These are phyloP conservation scores for Syzygium aqueum DNA, from an alignment of 345 rosid species.

Conservation along the genomic window DNA sequence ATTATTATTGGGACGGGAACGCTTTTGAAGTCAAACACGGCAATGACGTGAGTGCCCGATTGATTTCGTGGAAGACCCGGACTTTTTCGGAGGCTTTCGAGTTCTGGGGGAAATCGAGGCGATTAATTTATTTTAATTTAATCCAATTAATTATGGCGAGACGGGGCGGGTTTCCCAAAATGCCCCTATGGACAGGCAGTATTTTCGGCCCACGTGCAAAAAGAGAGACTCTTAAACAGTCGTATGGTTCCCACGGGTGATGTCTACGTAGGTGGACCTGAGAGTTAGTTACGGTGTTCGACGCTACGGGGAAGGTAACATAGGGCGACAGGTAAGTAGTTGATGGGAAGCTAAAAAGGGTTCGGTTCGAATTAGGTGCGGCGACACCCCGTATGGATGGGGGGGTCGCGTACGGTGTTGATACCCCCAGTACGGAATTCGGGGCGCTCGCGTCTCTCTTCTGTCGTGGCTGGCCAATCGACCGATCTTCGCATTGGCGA, in stretches of 20 bases:
- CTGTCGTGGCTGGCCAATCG: fast-evolving
- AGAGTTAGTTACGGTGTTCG: background rate
- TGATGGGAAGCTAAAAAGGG: too few relatives aligned
- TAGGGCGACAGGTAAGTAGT: background rate
- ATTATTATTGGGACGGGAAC: background rate
- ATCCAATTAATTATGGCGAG: background rate
- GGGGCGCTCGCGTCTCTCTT: background rate
- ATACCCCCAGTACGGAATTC: background rate
- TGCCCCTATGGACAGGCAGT: background rate
- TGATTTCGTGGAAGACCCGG: slow-evolving; percentile 13
- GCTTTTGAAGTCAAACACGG: slow-evolving; percentile 54
- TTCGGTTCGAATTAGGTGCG: background rate
- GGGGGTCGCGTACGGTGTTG: too few relatives aligned
- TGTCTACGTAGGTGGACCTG: background rate
- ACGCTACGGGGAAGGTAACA: background rate
- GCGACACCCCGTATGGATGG: fast-evolving
- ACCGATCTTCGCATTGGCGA: background rate
- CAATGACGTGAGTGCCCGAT: slow-evolving; percentile 17
- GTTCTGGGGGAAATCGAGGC: background rate
- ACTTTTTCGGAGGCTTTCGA: background rate
- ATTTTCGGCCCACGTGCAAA: background rate
- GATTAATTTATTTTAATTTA: background rate
- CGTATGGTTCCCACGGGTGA: background rate
- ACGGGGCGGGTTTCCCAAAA: background rate
- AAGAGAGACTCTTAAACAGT: background rate